A percentile compares a stretch with the other conserved stretches of the same genome.
Evolutionary conservation across 306 rosid genomes (phyloP).

Genomic region (Vigna mungo): DNA sequence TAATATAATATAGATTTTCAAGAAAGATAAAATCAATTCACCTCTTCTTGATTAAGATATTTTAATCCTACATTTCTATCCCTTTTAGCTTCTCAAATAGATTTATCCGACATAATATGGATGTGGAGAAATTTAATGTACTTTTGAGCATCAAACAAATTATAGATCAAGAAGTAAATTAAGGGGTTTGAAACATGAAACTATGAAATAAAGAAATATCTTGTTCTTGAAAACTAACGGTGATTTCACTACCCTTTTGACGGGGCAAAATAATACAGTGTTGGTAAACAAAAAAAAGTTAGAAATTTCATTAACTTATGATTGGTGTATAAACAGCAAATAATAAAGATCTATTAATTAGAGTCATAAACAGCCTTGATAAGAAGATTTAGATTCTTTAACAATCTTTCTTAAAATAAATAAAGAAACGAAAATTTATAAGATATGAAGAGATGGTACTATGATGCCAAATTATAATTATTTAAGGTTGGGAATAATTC

Average conservation of each 20-base stretch:
- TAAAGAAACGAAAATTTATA: not conserved
- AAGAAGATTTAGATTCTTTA: slow-evolving; percentile 2
- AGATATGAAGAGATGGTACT: not conserved
- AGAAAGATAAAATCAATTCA: too few species aligned
- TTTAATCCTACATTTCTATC: too few species aligned
- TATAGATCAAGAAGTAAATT: not conserved
- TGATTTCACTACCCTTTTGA: slow-evolving; percentile 22
- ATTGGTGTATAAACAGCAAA: not conserved
- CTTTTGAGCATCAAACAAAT: not conserved
- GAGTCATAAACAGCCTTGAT: not conserved
- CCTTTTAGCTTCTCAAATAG: not conserved
- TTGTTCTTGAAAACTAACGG: not conserved
- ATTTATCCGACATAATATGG: not conserved
- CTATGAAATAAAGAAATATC: not conserved
- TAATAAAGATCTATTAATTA: not conserved
- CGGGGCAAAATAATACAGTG: not conserved
- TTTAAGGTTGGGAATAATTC: slow-evolving; percentile 8
- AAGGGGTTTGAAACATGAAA: not conserved
- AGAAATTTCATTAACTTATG: not conserved
- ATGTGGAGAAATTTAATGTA: not conserved
- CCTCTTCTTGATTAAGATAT: too few species aligned
- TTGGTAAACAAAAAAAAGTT: not conserved
- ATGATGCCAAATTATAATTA: not conserved
- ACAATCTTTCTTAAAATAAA: slow-evolving; percentile 13
- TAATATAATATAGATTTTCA: too few species aligned